Base-by-base conservation (phyloP, 139 green algal species). In the Micractinium conductrix region DNA sequence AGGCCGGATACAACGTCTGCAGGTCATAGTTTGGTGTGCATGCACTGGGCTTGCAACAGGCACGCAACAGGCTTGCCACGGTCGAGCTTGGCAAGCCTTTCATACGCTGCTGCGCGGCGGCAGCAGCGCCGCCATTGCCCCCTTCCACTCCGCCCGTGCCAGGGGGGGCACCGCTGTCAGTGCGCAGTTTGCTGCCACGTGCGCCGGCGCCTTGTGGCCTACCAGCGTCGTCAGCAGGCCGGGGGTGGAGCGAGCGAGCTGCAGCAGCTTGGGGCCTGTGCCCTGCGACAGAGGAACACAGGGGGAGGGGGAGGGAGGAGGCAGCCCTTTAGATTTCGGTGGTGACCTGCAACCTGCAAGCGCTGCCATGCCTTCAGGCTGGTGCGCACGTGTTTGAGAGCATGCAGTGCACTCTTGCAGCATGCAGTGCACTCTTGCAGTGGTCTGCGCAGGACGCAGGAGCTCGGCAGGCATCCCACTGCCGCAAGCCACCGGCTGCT, bases 181-280 rank as follows among this genome's bases (percentile, higher is more conserved):
- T 22, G 53, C 75, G 24, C 53, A 10, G 30, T 93, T 93, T 7
- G 40, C 28, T 50, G 86, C 75, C 60, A 93, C 89, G 65, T 89
- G 72, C 53, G 71, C 58, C 0, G 79, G 53, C n/a, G 80, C 70
- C 84, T 95, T 95, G 63, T 95, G 91, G 1, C 88, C 88, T 17
- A 92, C 73, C 10, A 92, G 33, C 6, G 79, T 53, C 4, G 82
- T 38, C 21, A 86, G 68, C 5, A 92, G n/a, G 17, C 87, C 87
- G 0, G 91, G 91, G 2, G 79, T 88, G 79, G 87, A 92, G 48
- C 92, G 90, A 12, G 84, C 85, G 40, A 93, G 65, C 88, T 95
- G 92, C 79, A 96, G 81, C 83, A 95, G 81, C 81, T 92, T 92
- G 4, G 73, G 42, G 0, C 83, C 90, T 0, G 81, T 87, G 30